These are phyloP conservation scores for Citrus australasica DNA, from an alignment of 345 rosid genomes.

Conservation along the genomic window DNA sequence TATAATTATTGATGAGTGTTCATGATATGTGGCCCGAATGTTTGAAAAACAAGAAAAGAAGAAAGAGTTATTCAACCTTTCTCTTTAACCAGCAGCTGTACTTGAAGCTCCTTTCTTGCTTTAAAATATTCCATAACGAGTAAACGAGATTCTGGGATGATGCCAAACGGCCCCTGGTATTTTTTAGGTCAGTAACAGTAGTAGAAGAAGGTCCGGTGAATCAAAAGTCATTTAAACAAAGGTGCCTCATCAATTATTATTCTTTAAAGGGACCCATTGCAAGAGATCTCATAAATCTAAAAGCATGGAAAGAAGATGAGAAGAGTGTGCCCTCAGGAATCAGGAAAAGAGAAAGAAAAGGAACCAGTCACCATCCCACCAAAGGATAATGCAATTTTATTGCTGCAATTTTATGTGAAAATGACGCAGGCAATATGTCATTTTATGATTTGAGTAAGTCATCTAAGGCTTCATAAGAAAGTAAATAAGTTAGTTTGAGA, in stretches of 20 bases:
- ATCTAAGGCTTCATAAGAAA: slow-evolving; percentile 6
- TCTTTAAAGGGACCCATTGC: slow-evolving; percentile 51
- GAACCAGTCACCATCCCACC: slow-evolving; percentile 39
- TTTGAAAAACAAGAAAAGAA: slow-evolving; percentile 73
- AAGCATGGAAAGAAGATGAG: slow-evolving; percentile 40
- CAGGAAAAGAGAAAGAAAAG: slow-evolving; percentile 41
- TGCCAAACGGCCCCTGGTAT: slow-evolving; percentile 36
- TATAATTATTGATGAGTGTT: slow-evolving; percentile 34
- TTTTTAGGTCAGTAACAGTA: slow-evolving; percentile 37
- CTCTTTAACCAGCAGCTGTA: slow-evolving; percentile 56
- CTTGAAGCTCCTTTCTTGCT: slow-evolving; percentile 43
- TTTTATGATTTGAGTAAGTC: background rate
- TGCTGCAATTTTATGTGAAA: slow-evolving; percentile 12
- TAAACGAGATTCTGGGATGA: slow-evolving; percentile 81
- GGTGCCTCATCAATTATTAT: slow-evolving; percentile 61
- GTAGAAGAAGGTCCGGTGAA: slow-evolving; percentile 52
- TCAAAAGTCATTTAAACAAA: slow-evolving; percentile 56
- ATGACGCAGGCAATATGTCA: slow-evolving; percentile 47
- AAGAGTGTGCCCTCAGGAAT: slow-evolving; percentile 45
- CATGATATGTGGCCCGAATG: slow-evolving; percentile 56
- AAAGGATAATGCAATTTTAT: slow-evolving; percentile 15
- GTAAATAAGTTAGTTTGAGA: background rate
- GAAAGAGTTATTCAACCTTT: slow-evolving; percentile 50
- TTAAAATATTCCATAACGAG: slow-evolving; percentile 49
- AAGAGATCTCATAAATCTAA: slow-evolving; percentile 36